These are phyloP conservation scores for Linderniella brevidens DNA, from an alignment of 257 asterid species.

Conservation along the genomic window DNA sequence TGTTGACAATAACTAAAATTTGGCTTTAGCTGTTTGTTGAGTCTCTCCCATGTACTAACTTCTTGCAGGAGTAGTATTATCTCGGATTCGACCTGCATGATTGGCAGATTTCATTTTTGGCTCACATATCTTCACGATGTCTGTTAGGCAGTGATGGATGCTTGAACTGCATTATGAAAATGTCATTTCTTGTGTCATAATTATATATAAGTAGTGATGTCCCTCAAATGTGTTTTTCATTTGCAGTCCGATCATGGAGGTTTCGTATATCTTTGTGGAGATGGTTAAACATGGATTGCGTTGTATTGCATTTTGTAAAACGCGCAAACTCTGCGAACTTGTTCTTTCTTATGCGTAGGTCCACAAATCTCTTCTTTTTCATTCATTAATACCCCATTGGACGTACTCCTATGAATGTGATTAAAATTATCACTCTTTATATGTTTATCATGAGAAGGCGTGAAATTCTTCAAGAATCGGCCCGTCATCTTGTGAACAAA, in stretches of 20 bases:
- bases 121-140: too few relatives aligned
- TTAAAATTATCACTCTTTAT: slow-evolving; percentile 9
- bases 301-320: slow-evolving; percentile 87
- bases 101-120: too few relatives aligned
- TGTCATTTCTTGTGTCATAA: slow-evolving; percentile 4
- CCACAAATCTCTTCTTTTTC: slow-evolving; percentile 9
- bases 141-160: too few relatives aligned
- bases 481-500: slow-evolving; percentile 50
- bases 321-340: slow-evolving; percentile 94
- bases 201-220: background rate
- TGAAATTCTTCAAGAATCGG: slow-evolving; percentile 66
- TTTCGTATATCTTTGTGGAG: slow-evolving; percentile 74
- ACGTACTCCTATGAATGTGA: background rate
- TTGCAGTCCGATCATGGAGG: slow-evolving; percentile 91
- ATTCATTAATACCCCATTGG: background rate
- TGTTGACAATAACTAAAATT: slow-evolving; percentile 1
- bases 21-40: too few relatives aligned
- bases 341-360: slow-evolving; percentile 86
- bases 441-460: slow-evolving; percentile 37
- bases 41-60: too few relatives aligned
- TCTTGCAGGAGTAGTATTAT: too few relatives aligned
- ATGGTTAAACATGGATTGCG: slow-evolving; percentile 96
- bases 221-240: background rate
- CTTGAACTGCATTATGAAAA: slow-evolving; percentile 2
- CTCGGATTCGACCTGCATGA: too few relatives aligned